Evolutionary conservation across 202 grass and related monocot species (phyloP), one percentile per base, ranked within the genome.

Genomic region (Bolboschoenoplectus hybrid): DNA sequence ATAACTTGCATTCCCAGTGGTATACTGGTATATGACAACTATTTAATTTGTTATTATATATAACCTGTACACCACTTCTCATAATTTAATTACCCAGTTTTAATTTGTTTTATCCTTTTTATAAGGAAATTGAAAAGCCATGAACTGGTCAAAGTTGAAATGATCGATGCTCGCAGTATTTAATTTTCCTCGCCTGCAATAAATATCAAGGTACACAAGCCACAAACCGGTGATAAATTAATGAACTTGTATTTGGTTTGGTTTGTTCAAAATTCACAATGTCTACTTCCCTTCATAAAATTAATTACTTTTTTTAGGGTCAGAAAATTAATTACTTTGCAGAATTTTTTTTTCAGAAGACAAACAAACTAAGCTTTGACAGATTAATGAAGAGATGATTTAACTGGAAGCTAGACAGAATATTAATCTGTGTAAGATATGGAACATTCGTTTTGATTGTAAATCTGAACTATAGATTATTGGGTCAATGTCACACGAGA

Each of bases 1-100:
- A 19, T 49, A 49, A 49, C 38, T 73, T 49, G 7, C 7, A 26
- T 73, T 47, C 69, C 49, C 12, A 49, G 6, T 7, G 6, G 53
- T 44, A n/a, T 44, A 44, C 1, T 46, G 13, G 6, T 9, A 4
- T 14, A 26, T 73, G 44, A 26, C 43, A 73, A 49, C n/a, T 73
- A 46, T 19, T 49, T 26, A 26, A 26, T 46, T 34, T 63, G 69
- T 19, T 6, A 73, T 41, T 41, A 20, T 19, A 47, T 41, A 20
- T 19, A 47, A 73, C 69, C 69, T 73, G 69, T 73, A 73, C 44
- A 5, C 8, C 69, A 49, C n/a, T 47, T 73, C 14, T 69, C 66
- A 69, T 69, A 26, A 26, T 26, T 26, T 26, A 26, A 26, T 69
- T 69, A 69, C 4, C 7, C 38, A 69, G 1, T 69, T 69, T 69